These are phyloP conservation scores for Backusella parvicylindrica DNA, from an alignment of 192 early-diverging fungal species.

Conservation along the genomic window DNA sequence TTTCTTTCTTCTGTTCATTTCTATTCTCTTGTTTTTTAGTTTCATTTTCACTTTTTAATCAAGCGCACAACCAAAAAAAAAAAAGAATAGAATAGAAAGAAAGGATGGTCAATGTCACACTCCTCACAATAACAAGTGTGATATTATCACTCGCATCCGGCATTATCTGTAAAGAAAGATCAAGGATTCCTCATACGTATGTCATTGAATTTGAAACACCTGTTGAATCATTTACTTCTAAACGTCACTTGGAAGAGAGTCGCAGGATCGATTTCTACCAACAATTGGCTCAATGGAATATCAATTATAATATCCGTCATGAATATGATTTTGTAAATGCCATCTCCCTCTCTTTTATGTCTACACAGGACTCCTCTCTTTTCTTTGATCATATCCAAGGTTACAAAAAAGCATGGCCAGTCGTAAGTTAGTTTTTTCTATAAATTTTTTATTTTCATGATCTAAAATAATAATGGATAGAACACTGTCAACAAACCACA, in stretches of 20 bases:
- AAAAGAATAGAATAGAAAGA: neutral
- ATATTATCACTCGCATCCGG: neutral
- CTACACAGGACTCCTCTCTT: slow-evolving; percentile 18
- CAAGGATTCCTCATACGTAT: slow-evolving; percentile 8
- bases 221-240: neutral
- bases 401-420: slow-evolving; percentile 44
- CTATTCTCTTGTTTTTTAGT: too few species aligned
- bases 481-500: neutral
- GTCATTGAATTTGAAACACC: slow-evolving; percentile 27
- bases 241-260: neutral
- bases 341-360: slow-evolving; percentile 39
- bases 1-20: neutral
- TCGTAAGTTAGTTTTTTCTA: slow-evolving; percentile 21
- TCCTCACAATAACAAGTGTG: neutral
- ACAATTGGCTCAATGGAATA: slow-evolving; percentile 16
- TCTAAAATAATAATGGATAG: neutral
- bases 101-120: neutral
- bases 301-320: slow-evolving; percentile 35
- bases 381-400: slow-evolving; percentile 24
- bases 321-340: slow-evolving; percentile 45
- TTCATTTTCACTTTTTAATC: too few species aligned
- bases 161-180: neutral
- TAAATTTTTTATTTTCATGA: neutral
- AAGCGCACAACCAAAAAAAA: neutral
- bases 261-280: slow-evolving; percentile 24